A percentile compares a stretch with the other conserved stretches of the same genome.
Evolutionary conservation across 441 rosid species (phyloP).

Genomic region (Melastoma candidum): DNA sequence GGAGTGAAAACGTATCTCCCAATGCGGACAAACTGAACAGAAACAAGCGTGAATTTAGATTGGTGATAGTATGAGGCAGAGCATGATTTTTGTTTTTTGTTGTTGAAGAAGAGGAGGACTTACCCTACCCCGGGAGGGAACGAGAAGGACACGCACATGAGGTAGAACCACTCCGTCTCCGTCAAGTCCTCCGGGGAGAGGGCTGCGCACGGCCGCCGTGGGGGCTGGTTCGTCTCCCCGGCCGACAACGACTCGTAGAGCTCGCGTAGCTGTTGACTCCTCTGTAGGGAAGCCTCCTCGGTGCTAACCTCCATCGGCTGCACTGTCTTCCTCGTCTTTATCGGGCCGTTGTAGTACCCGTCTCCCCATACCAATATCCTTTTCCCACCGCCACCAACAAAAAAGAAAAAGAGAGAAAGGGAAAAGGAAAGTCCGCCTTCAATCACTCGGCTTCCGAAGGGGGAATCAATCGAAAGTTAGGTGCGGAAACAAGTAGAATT

Average conservation of each 20-base stretch:
- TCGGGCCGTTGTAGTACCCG: slow-evolving; percentile 94
- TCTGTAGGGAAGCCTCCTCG: slow-evolving; percentile 78
- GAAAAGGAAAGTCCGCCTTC: not conserved
- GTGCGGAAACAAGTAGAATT: not conserved
- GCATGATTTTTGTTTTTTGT: too few relatives aligned
- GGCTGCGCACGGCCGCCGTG: slow-evolving; percentile 67
- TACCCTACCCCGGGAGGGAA: slow-evolving; percentile 78
- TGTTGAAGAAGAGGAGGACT: slow-evolving; percentile 8
- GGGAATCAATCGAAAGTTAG: not conserved
- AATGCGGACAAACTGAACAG: too few relatives aligned
- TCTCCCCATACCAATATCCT: slow-evolving; percentile 84
- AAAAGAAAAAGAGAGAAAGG: not conserved
- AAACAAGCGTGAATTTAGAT: too few relatives aligned
- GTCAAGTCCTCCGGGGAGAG: slow-evolving; percentile 96
- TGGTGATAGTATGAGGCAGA: too few relatives aligned
- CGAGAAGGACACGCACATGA: slow-evolving; percentile 91
- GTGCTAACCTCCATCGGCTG: slow-evolving; percentile 84
- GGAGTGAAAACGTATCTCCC: too few relatives aligned
- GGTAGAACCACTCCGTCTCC: slow-evolving; percentile 94
- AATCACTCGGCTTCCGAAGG: not conserved
- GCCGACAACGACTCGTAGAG: slow-evolving; percentile 74
- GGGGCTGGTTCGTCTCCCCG: slow-evolving; percentile 58
- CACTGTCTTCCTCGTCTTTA: slow-evolving; percentile 90
- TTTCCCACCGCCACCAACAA: not conserved
- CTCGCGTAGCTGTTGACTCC: slow-evolving; percentile 93